Evolutionary conservation across 306 rosid species (phyloP).

Genomic region (Abrus pulchellus): DNA sequence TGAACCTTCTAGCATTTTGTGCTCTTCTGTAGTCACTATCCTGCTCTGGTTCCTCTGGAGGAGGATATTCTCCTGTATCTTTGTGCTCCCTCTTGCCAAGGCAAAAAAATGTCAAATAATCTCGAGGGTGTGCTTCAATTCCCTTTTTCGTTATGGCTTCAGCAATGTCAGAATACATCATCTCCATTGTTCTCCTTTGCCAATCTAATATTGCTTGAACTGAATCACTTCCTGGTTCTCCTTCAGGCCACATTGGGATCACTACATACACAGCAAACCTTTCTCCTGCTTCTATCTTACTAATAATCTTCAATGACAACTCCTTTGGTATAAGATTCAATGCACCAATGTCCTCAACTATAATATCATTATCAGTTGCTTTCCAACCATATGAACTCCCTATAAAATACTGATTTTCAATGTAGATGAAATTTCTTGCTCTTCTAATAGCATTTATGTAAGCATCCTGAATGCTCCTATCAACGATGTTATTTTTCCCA

Average conservation of each 20-base stretch:
- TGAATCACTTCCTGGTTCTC: slow-evolving; percentile 77
- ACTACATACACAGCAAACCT: slow-evolving; percentile 76
- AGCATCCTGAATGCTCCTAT: slow-evolving; percentile 82
- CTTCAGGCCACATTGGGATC: slow-evolving; percentile 97
- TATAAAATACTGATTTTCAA: slow-evolving; percentile 86
- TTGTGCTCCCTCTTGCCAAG: slow-evolving; percentile 73
- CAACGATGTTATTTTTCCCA: slow-evolving; percentile 74
- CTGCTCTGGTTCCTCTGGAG: slow-evolving; percentile 64
- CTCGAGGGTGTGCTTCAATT: slow-evolving; percentile 58
- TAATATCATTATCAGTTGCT: slow-evolving; percentile 44
- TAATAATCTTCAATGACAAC: slow-evolving; percentile 75
- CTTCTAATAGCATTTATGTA: slow-evolving; percentile 79
- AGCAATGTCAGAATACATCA: slow-evolving; percentile 80
- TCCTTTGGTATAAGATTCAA: slow-evolving; percentile 88
- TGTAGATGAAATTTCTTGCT: slow-evolving; percentile 80
- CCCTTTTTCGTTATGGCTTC: slow-evolving; percentile 61
- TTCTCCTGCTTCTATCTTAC: slow-evolving; percentile 76
- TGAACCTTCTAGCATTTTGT: slow-evolving; percentile 74
- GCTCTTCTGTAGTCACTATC: slow-evolving; percentile 66
- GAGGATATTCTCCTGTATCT: slow-evolving; percentile 56
- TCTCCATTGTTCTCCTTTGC: slow-evolving; percentile 84
- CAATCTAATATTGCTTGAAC: slow-evolving; percentile 89
- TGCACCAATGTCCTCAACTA: slow-evolving; percentile 69
- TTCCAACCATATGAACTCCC: slow-evolving; percentile 92
- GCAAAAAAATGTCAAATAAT: slow-evolving; percentile 81